These are phyloP conservation scores for Pythium utonaiense DNA, from an alignment of 352 stramenopile genomes.

Conservation along the genomic window DNA sequence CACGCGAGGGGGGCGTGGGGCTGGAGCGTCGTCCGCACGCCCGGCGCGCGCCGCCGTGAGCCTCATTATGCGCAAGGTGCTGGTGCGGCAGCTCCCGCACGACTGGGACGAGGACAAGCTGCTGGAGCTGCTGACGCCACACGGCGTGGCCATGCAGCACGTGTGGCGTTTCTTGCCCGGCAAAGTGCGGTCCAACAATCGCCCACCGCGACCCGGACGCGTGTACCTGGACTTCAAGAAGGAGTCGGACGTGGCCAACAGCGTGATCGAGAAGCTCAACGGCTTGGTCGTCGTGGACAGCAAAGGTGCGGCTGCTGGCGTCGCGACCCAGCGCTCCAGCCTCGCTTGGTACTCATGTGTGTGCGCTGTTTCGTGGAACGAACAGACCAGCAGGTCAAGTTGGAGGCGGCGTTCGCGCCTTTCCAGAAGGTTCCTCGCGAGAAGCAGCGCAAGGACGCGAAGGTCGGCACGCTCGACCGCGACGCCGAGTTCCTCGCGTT, in stretches of 20 bases:
- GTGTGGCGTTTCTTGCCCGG: constrained; percentile 69
- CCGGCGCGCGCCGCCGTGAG: constrained; percentile 29
- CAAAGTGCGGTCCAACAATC: constrained; percentile 52
- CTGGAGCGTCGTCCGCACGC: constrained; percentile 16
- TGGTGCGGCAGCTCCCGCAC: constrained; percentile 67
- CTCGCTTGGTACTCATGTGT: neutral
- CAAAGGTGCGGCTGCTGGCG: constrained; percentile 29
- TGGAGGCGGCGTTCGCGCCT: constrained; percentile 72
- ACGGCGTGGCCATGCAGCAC: constrained; percentile 34
- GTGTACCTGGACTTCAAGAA: constrained; percentile 79
- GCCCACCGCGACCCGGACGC: constrained; percentile 37
- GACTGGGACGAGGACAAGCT: constrained; percentile 36
- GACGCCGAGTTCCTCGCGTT: constrained; percentile 75
- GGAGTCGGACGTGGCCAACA: constrained; percentile 41
- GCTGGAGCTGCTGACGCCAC: constrained; percentile 30
- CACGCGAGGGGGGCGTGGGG: constrained; percentile 13
- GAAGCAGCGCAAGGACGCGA: constrained; percentile 77
- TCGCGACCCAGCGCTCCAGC: too few relatives aligned
- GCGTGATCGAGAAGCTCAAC: constrained; percentile 50
- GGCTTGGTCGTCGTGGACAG: constrained; percentile 34
- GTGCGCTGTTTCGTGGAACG: constrained; percentile 3
- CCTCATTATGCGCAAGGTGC: constrained; percentile 55
- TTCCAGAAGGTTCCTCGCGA: constrained; percentile 81
- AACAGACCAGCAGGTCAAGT: constrained; percentile 7
- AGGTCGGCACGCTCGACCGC: constrained; percentile 65